These are phyloP conservation scores for Cladophialophora chaetospira DNA, from an alignment of 2,329 filamentous ascomycete genomes.

Conservation along the genomic window DNA sequence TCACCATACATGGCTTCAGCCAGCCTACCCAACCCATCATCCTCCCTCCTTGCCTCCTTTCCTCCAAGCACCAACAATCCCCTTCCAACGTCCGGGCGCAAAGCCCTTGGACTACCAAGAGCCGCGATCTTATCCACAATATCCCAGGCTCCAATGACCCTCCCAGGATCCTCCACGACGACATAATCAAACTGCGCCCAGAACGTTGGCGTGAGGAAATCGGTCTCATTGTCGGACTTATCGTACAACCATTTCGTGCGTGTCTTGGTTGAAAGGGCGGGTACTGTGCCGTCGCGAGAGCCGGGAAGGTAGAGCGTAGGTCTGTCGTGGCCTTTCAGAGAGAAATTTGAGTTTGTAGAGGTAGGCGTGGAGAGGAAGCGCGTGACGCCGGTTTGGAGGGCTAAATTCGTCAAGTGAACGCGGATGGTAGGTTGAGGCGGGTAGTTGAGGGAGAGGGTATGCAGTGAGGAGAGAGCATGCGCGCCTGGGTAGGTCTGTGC, in stretches of 20 bases:
- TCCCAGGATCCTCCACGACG: conserved; percentile 54
- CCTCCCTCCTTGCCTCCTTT: conserved; percentile 31
- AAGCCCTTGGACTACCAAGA: conserved; percentile 52
- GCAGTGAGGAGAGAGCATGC: conserved; percentile 63
- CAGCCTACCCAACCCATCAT: conserved; percentile 39
- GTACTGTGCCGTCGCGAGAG: conserved; percentile 28
- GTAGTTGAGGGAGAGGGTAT: conserved; percentile 35
- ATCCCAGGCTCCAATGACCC: conserved; percentile 55
- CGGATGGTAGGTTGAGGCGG: conserved; percentile 35
- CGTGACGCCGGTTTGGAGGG: conserved; percentile 65
- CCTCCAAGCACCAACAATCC: conserved; percentile 30
- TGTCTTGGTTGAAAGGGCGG: conserved; percentile 20
- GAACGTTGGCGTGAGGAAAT: conserved; percentile 54
- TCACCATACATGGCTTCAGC: conserved; percentile 29
- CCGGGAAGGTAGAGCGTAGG: conserved; percentile 31
- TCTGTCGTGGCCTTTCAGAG: conserved; percentile 25
- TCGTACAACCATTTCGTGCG: conserved; percentile 56
- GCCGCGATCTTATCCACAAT: conserved; percentile 53
- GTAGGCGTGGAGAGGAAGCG: conserved; percentile 55
- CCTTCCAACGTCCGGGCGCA: conserved; percentile 46
- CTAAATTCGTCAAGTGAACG: conserved; percentile 62
- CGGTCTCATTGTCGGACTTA: conserved; percentile 57
- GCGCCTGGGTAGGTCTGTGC: conserved; percentile 93
- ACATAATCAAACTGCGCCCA: conserved; percentile 63
- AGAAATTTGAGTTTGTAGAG: too few species aligned